Conservation (phyloP, 2,329 filamentous ascomycete species). For the Colletotrichum lupini region DNA sequence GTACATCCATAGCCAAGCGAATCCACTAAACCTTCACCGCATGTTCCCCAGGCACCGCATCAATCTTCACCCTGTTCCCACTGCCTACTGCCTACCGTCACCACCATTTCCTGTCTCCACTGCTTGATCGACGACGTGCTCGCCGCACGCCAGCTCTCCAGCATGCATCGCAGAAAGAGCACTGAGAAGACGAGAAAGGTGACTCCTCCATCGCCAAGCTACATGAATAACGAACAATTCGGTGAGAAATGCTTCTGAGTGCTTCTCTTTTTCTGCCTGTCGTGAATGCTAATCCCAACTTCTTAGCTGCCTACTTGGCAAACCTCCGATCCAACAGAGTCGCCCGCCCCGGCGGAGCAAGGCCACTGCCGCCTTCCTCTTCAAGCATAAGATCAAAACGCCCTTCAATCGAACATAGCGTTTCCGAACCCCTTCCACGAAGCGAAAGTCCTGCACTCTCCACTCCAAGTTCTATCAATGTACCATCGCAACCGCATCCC, state of each 20-base stretch:
- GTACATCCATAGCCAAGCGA: constrained; percentile 19
- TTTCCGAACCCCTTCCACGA: constrained; percentile 37
- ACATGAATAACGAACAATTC: constrained; percentile 76
- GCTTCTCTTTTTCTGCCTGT: background rate
- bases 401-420: constrained; percentile 43
- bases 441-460: constrained; percentile 13
- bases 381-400: constrained; percentile 48
- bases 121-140: background rate
- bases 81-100: background rate
- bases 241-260: constrained; percentile 55
- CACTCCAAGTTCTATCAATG: constrained; percentile 27
- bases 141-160: background rate
- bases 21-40: background rate
- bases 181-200: constrained; percentile 61
- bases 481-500: constrained; percentile 32
- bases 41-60: constrained; percentile 4
- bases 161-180: constrained; percentile 40
- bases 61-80: background rate
- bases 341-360: constrained; percentile 76
- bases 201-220: constrained; percentile 70
- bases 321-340: constrained; percentile 76
- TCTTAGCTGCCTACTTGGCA: constrained; percentile 44
- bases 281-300: constrained; percentile 6
- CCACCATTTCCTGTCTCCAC: background rate
- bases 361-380: constrained; percentile 63